Percentiles rank a stretch among this genome's conserved stretches.
Conservation (phyloP, 345 rosid species). For the Combretum micranthum region DNA sequence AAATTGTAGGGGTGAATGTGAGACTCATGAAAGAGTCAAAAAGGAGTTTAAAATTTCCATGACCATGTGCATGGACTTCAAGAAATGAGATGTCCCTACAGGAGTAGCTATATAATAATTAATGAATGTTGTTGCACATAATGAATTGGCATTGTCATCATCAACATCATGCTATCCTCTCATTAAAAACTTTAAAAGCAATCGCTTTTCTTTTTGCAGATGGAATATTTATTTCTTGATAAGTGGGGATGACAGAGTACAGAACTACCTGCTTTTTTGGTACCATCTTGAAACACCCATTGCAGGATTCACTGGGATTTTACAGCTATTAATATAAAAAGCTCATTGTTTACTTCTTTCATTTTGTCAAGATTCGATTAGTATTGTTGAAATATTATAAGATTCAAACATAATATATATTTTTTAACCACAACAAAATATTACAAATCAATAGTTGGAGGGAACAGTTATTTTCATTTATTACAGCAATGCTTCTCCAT, state of each 20-base stretch:
- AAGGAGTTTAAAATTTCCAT: background rate
- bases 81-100: conserved; percentile 22
- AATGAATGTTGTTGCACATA: conserved; percentile 15
- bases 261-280: conserved; percentile 22
- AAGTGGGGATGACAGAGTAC: conserved; percentile 17
- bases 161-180: conserved; percentile 21
- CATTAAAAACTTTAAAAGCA: conserved; percentile 14
- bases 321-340: background rate
- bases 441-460: too few species aligned
- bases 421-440: too few species aligned
- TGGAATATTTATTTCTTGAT: conserved; percentile 14
- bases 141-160: conserved; percentile 10
- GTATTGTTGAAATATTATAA: too few species aligned
- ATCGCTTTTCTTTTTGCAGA: background rate
- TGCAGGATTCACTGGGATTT: conserved; percentile 2
- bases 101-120: conserved; percentile 1
- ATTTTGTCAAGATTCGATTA: conserved; percentile 1
- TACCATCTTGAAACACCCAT: background rate
- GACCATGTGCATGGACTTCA: conserved; percentile 26
- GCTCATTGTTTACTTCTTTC: background rate
- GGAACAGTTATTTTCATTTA: too few species aligned
- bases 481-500: too few species aligned
- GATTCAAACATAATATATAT: too few species aligned
- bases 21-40: conserved; percentile 11
- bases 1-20: too few species aligned